Percentiles rank a stretch among this genome's conserved stretches.
Conservation (phyloP, 2,329 filamentous ascomycete genomes). For the Fusarium sp. region DNA sequence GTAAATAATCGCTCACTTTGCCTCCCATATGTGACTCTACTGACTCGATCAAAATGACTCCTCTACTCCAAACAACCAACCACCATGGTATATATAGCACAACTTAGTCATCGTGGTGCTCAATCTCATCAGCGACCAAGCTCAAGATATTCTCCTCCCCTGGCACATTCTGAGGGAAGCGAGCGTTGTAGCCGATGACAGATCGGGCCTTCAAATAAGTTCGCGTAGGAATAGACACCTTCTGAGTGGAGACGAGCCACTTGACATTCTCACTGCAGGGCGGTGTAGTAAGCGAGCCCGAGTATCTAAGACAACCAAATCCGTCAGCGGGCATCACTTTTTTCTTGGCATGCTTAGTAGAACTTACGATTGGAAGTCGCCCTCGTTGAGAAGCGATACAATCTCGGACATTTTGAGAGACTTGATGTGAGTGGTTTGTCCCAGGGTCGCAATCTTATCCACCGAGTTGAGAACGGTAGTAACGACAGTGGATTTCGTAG, state of each 20-base stretch:
- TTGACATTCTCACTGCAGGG: constrained; percentile 67
- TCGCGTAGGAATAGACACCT: constrained; percentile 56
- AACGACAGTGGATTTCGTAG: constrained; percentile 43
- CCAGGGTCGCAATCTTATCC: constrained; percentile 50
- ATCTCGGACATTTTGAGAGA: constrained; percentile 56
- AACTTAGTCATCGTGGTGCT: neutral
- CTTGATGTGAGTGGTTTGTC: constrained; percentile 48
- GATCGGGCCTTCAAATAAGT: constrained; percentile 62
- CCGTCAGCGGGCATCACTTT: constrained; percentile 5
- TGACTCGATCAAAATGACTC: neutral
- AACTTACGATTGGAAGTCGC: constrained; percentile 44
- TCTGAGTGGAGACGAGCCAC: constrained; percentile 61
- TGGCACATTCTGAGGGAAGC: constrained; percentile 62
- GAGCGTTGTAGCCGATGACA: constrained; percentile 64
- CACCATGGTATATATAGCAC: neutral
- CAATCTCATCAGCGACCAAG: neutral
- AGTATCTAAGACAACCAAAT: constrained; percentile 50
- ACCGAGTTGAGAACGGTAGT: constrained; percentile 48
- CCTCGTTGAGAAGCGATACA: constrained; percentile 39
- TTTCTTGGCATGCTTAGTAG: neutral
- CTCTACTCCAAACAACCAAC: neutral
- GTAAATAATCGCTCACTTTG: constrained; percentile 2
- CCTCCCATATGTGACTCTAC: neutral
- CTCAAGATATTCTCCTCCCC: constrained; percentile 49
- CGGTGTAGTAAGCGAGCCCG: constrained; percentile 69